Evolutionary conservation across 129 eudicot species (phyloP).

Genomic region (Deinandra increscens): DNA sequence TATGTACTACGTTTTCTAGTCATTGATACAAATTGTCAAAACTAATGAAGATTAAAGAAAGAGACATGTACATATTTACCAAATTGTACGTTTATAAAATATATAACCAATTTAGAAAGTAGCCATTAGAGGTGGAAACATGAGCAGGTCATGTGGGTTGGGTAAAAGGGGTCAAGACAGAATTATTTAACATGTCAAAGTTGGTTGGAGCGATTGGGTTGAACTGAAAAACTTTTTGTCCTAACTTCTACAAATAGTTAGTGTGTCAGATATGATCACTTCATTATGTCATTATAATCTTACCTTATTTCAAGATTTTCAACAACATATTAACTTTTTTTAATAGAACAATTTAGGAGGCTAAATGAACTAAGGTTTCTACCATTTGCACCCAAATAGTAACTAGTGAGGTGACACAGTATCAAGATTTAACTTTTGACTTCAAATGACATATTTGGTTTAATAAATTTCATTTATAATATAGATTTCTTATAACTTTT

Average conservation of each 20-base stretch:
- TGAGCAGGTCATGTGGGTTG: neutral
- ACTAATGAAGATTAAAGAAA: neutral
- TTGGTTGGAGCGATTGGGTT: neutral
- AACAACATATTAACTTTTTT: neutral
- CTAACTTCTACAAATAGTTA: neutral
- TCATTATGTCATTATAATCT: neutral
- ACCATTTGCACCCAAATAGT: too few relatives aligned
- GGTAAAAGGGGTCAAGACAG: neutral
- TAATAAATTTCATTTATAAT: too few relatives aligned
- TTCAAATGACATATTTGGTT: too few relatives aligned
- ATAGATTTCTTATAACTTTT: too few relatives aligned
- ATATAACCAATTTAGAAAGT: neutral
- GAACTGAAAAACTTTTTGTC: neutral
- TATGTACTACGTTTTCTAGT: neutral
- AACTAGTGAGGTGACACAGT: too few relatives aligned
- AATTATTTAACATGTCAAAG: neutral
- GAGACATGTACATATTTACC: conserved; percentile 6
- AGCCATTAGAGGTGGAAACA: neutral
- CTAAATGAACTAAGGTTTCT: too few relatives aligned
- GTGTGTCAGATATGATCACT: neutral
- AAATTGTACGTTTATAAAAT: neutral
- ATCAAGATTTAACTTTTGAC: too few relatives aligned
- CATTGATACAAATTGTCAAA: neutral
- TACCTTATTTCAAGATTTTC: neutral
- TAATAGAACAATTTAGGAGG: neutral